These are phyloP conservation scores for Chlamydomonas reinhardtii DNA, from an alignment of 163 green algal species.

Conservation along the genomic window DNA sequence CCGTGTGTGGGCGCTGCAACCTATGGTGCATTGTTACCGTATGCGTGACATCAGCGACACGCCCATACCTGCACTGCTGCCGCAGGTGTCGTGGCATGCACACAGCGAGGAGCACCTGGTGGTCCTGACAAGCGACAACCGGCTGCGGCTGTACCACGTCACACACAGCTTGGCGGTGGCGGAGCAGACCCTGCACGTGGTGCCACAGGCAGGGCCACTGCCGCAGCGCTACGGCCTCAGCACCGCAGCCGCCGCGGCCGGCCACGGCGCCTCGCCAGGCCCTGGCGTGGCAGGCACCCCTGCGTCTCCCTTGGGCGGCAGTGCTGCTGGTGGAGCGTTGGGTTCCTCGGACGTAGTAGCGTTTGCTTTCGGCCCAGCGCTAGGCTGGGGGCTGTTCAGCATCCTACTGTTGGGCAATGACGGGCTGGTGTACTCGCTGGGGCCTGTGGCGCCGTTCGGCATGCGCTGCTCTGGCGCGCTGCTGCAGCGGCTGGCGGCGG, in stretches of 20 bases:
- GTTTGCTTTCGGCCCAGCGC: constrained; percentile 60
- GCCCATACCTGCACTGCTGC: too few relatives aligned
- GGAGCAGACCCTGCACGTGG: constrained; percentile 66
- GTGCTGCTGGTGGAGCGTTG: background rate
- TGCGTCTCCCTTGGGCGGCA: background rate
- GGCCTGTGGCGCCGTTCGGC: constrained; percentile 64
- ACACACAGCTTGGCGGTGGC: constrained; percentile 47
- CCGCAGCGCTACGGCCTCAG: constrained; percentile 44
- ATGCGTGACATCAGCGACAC: too few relatives aligned
- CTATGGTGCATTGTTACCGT: too few relatives aligned
- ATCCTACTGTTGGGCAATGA: constrained; percentile 53
- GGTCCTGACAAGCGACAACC: constrained; percentile 61
- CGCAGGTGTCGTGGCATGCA: constrained; percentile 64
- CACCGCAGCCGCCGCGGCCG: background rate
- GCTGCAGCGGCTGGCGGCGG: constrained; percentile 43
- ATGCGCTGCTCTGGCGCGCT: constrained; percentile 11
- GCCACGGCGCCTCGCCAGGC: background rate
- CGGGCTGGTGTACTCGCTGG: constrained; percentile 62
- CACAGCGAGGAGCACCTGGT: constrained; percentile 62
- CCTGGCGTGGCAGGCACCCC: background rate
- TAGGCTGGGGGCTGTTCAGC: constrained; percentile 57
- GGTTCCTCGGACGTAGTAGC: constrained; percentile 28
- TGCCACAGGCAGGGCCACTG: background rate
- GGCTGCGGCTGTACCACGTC: constrained; percentile 62
- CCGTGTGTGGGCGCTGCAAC: too few relatives aligned